Evolutionary conservation across 2,329 filamentous ascomycete species (phyloP), one percentile per base, ranked within the genome.

Genomic region (Fusarium newnesense): DNA sequence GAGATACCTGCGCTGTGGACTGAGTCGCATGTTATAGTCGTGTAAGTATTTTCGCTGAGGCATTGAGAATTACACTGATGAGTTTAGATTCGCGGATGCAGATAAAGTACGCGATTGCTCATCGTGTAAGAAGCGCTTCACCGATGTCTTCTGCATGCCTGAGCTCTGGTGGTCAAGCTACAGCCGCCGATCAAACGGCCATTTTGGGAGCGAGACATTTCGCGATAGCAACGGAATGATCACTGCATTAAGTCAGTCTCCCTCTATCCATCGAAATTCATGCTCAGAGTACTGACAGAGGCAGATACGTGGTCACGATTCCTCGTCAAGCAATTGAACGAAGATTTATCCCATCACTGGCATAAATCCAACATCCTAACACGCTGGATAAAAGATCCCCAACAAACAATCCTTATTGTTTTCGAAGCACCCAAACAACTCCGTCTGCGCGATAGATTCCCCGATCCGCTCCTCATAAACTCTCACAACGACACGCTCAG

Each of bases 101-200:
- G 77, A 81, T 26, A 52, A 46, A 4, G 73, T 81, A 16, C 81
- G 81, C 24, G 43, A 64, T 9, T 83, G 81, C 30, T 5, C 42
- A 4, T 36, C 19, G 9, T 84, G 82, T 36, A 76, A 62, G 8
- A 21, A 30, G 1, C 64, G 66, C 7, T 76, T 83, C 50, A 73
- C 67, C 2, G 19, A 75, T 3, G 60, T 60, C 4, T 72, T 74
- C 10, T 43, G 43, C 2, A 69, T 74, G 60, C 71, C 72, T 30
- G 64, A 78, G 18, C 40, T 78, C 0, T 85, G 81, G 81, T 84
- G 83, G 83, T 77, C 80, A 2, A 69, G 76, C 9, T 78, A 80
- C 40, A 79, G 75, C 46, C 70, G 70, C 19, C 79, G 79, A 40
- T 79, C 82, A 5, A 85, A 84, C n/a, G 83, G 82, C 0, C 82